phyloP scores from a whole-genome alignment of 73 alveolate species.

The Tetrahymena elliotti region DNA sequence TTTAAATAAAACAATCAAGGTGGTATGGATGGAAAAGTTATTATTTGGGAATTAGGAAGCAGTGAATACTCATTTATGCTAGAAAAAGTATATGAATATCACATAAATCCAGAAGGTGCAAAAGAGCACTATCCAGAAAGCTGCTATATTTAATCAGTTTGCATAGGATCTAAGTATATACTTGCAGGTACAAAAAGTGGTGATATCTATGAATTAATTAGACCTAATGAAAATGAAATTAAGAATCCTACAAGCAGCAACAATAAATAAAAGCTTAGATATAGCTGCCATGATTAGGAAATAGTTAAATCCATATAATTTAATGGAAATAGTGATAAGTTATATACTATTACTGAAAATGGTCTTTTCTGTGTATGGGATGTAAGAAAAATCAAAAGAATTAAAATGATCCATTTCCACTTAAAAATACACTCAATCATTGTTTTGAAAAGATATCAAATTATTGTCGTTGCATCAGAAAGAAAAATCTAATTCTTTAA shows the following conservation, averaged over 20 bases:
- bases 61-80: conserved; percentile 31
- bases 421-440: background rate
- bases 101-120: conserved; percentile 1
- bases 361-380: background rate
- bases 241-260: background rate
- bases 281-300: background rate
- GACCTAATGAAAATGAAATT: conserved; percentile 38
- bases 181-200: conserved; percentile 78
- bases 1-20: background rate
- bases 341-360: background rate
- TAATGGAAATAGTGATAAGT: background rate
- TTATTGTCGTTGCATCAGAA: background rate
- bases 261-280: background rate
- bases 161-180: conserved; percentile 66
- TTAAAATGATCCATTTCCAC: background rate
- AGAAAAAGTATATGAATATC: conserved; percentile 38
- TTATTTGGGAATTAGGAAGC: conserved; percentile 54
- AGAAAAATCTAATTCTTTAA: background rate
- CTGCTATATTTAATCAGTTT: conserved; percentile 47
- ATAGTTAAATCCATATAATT: background rate
- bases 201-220: conserved; percentile 49
- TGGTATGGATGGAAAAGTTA: conserved; percentile 76
- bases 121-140: conserved; percentile 10
- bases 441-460: background rate
- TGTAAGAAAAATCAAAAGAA: background rate